Evolutionary conservation across 495 filamentous ascomycete genomes (phyloP).

Genomic region (Evansstolkia leycettana): DNA sequence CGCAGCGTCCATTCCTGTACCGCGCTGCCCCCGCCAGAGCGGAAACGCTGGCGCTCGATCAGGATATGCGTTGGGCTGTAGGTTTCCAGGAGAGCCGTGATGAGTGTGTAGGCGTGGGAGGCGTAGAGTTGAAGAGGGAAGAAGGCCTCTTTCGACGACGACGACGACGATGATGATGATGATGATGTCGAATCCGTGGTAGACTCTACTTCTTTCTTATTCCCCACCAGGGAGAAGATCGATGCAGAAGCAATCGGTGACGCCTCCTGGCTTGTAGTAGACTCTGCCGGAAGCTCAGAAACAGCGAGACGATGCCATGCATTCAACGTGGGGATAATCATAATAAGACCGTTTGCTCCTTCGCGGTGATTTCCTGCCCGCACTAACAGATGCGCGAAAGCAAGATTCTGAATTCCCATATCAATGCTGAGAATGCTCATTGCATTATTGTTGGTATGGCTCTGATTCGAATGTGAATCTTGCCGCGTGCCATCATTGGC

Average conservation of each 20-base stretch:
- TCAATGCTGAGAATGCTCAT: slow-evolving; percentile 66
- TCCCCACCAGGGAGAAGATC: no score
- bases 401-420: slow-evolving; percentile 78
- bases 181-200: no score
- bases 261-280: neutral
- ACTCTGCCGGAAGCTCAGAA: slow-evolving; percentile 8
- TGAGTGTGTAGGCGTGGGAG: slow-evolving; percentile 45
- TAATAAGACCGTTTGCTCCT: no score
- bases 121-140: slow-evolving; percentile 50
- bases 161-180: no score
- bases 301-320: slow-evolving; percentile 26
- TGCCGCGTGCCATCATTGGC: neutral
- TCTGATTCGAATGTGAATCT: neutral
- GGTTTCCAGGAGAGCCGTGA: slow-evolving; percentile 34
- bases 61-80: slow-evolving; percentile 59
- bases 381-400: slow-evolving; percentile 39
- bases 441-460: neutral
- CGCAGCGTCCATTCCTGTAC: slow-evolving; percentile 84
- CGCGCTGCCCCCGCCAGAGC: slow-evolving; percentile 46
- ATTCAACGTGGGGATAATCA: slow-evolving; percentile 7
- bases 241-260: no score
- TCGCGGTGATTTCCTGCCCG: neutral
- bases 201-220: no score
- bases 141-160: slow-evolving; percentile 7
- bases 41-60: slow-evolving; percentile 84